Evolutionary conservation across 805 yeast genomes (phyloP), one percentile per base, ranked within the genome.

Genomic region (Wickerhamomyces subpelliculosus): DNA sequence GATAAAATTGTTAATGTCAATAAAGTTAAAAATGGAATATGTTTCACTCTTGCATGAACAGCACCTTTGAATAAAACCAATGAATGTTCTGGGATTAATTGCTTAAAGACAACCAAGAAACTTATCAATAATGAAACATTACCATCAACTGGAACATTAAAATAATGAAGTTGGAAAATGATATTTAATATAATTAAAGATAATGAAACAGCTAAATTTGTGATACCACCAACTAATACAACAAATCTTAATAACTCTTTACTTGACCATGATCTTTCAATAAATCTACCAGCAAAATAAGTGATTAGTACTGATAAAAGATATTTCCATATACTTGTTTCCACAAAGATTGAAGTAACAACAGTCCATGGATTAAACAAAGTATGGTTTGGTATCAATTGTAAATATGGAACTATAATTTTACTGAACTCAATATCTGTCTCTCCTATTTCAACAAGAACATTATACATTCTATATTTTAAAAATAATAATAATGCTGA

Each of bases 181-280:
- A 48, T 38, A 27, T 59, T 52, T 28, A 45, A 30, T 11, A 61
- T 35, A 14, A 57, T 52, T 11, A 60, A 43, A n/a, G 51, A 35
- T 4, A 47, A 13, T 3, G 55, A 35, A 2, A 62, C 56, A 4
- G 54, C 13, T 5, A 80, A 48, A 55, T 83, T 81, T 27, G 88
- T 75, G 19, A 71, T 36, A 4, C 74, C 44, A 1, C 85, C 77
- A 20, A 73, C 58, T 5, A 70, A 53, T 8, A 67, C 32, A 8
- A 73, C 53, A 52, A 76, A 80, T 45, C 64, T 65, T 12, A 69
- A 48, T 43, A 75, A 61, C 46, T 77, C 83, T 32, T 52, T 60
- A 22, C 74, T 50, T 4, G 81, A 75, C 88, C 89, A 82, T 28
- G 73, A 67, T 43, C 70, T 68, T 51, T 82, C 89, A 46, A 80